Evolutionary conservation across 2,329 filamentous ascomycete species (phyloP).

Genomic region (Cladorrhinum sp.): DNA sequence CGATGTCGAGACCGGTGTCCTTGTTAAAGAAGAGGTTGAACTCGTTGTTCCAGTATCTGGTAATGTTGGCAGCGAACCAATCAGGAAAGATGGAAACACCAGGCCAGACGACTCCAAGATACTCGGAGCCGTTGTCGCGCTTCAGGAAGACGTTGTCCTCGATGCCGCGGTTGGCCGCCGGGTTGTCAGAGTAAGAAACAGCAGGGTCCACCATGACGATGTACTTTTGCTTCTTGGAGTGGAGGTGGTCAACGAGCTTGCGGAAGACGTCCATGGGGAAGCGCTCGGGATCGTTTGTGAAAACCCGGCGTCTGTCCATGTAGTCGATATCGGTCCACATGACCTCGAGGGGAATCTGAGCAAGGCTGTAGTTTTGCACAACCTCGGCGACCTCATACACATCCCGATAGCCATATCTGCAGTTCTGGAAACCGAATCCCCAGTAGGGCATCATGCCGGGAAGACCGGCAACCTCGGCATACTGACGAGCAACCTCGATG

Average conservation of each 20-base stretch:
- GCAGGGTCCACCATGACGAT: slow-evolving; percentile 77
- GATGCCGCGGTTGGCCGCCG: slow-evolving; percentile 41
- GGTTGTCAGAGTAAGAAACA: slow-evolving; percentile 49
- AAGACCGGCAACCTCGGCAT: slow-evolving; percentile 53
- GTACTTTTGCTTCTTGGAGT: slow-evolving; percentile 65
- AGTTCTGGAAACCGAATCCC: slow-evolving; percentile 62
- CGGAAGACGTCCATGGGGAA: slow-evolving; percentile 62
- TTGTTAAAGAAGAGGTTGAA: slow-evolving; percentile 63
- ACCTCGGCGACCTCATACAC: slow-evolving; percentile 65
- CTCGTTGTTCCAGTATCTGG: slow-evolving; percentile 67
- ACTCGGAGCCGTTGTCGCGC: slow-evolving; percentile 53
- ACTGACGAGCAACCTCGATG: slow-evolving; percentile 57
- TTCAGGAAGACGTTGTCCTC: slow-evolving; percentile 46
- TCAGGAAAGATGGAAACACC: slow-evolving; percentile 71
- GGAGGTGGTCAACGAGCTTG: slow-evolving; percentile 64
- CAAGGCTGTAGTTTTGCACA: slow-evolving; percentile 63
- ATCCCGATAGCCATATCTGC: slow-evolving; percentile 63
- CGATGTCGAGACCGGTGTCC: slow-evolving; percentile 67
- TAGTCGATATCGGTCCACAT: slow-evolving; percentile 68
- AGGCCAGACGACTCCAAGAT: slow-evolving; percentile 72
- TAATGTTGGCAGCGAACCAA: slow-evolving; percentile 67
- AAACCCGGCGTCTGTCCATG: slow-evolving; percentile 53
- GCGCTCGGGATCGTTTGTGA: slow-evolving; percentile 62
- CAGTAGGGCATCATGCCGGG: slow-evolving; percentile 64
- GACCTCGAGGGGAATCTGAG: slow-evolving; percentile 64